These are phyloP conservation scores for Magnolia changhungtana DNA, from an alignment of 164 flowering plant species.

Conservation along the genomic window DNA sequence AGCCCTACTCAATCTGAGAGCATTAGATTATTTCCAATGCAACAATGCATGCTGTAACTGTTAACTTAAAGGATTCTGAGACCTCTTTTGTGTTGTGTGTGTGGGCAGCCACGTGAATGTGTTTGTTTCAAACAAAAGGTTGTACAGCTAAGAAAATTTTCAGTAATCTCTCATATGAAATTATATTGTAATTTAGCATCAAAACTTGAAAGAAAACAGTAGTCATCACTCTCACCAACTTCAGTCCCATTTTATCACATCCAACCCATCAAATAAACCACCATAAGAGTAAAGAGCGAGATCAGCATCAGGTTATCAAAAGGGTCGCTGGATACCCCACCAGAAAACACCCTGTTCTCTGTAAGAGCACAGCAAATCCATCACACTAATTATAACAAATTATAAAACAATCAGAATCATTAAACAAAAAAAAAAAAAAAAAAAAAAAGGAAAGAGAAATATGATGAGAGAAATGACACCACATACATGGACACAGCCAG, in stretches of 20 bases:
- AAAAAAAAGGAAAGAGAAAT: not conserved
- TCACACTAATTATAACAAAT: not conserved
- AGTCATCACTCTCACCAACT: not conserved
- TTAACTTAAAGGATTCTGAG: no score
- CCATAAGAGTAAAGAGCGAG: conserved; percentile 19
- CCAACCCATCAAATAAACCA: conserved; percentile 4
- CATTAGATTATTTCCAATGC: no score
- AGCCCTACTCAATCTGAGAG: no score
- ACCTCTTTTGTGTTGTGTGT: no score
- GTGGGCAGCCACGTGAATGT: not conserved
- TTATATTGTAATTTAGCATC: not conserved
- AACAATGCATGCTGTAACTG: no score
- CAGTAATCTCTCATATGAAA: not conserved
- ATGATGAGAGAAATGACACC: not conserved
- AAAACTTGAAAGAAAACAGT: no score
- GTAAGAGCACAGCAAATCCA: conserved; percentile 21
- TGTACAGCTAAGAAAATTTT: not conserved
- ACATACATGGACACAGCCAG: no score
- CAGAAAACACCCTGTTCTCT: conserved; percentile 45
- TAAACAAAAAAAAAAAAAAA: not conserved
- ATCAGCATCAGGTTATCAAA: conserved; percentile 15
- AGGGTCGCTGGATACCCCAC: conserved; percentile 18
- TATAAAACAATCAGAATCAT: not conserved
- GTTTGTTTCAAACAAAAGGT: not conserved
- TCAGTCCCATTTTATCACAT: not conserved